phyloP scores from a whole-genome alignment of 805 yeast species.

The Isabelozyma heimii region DNA sequence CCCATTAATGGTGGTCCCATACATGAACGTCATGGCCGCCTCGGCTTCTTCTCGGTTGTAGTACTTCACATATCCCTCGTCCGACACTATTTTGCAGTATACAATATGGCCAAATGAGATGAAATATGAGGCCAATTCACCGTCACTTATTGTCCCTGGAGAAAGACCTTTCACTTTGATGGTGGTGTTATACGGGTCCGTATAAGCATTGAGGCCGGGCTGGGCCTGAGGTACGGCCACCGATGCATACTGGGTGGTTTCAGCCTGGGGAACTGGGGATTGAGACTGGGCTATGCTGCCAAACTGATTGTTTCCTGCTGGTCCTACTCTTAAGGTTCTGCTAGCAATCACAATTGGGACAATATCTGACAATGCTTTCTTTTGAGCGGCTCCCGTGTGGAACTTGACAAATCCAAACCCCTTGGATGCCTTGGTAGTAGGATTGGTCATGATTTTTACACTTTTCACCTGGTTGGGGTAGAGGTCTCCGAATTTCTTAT shows the following conservation, averaged over 20 bases:
- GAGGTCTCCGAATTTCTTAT: slow-evolving; percentile 62
- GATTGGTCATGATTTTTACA: slow-evolving; percentile 78
- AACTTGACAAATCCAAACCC: slow-evolving; percentile 93
- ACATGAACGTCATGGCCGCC: slow-evolving; percentile 29
- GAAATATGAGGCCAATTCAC: slow-evolving; percentile 58
- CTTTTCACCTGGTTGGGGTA: slow-evolving; percentile 68
- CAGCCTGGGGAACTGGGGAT: slow-evolving; percentile 3
- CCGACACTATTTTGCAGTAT: slow-evolving; percentile 15
- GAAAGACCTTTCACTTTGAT: slow-evolving; percentile 68
- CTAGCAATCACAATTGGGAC: slow-evolving; percentile 72
- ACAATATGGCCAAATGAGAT: slow-evolving; percentile 59
- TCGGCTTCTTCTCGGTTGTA: slow-evolving; percentile 34
- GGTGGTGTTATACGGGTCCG: slow-evolving; percentile 82
- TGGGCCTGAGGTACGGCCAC: slow-evolving; percentile 38
- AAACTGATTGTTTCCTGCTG: slow-evolving; percentile 32
- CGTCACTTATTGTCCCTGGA: slow-evolving; percentile 34
- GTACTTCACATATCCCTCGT: slow-evolving; percentile 24
- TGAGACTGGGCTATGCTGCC: slow-evolving; percentile 4
- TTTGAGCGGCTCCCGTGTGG: slow-evolving; percentile 60
- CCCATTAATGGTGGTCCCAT: slow-evolving; percentile 28
- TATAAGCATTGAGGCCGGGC: slow-evolving; percentile 58
- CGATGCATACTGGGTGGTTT: neutral
- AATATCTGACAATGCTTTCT: slow-evolving; percentile 74
- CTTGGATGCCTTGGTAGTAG: slow-evolving; percentile 63
- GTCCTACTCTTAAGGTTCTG: slow-evolving; percentile 71